Evolutionary conservation across 352 stramenopile species (phyloP).

Genomic region (Phytophthora pinifolia): DNA sequence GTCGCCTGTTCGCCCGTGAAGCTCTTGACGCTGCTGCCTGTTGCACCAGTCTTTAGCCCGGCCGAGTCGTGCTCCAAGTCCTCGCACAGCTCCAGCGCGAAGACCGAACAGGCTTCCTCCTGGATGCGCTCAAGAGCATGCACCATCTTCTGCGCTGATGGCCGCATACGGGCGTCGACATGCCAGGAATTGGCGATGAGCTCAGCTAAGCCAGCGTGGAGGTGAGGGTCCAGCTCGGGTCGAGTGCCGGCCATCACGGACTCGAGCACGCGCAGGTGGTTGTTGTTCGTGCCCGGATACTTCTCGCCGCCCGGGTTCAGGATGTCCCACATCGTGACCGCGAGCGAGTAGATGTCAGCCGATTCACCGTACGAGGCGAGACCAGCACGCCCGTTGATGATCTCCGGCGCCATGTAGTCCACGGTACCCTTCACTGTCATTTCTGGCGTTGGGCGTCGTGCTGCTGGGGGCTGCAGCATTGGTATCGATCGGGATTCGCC

Average conservation of each 20-base stretch:
- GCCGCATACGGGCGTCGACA: slow-evolving; percentile 35
- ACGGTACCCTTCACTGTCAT: slow-evolving; percentile 70
- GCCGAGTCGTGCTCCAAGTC: slow-evolving; percentile 31
- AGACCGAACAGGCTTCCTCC: slow-evolving; percentile 41
- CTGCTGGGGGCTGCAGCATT: slow-evolving; percentile 13
- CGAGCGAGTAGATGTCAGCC: slow-evolving; percentile 70
- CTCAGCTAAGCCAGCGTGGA: slow-evolving; percentile 34
- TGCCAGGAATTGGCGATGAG: slow-evolving; percentile 48
- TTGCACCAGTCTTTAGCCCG: slow-evolving; percentile 25
- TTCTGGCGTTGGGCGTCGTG: slow-evolving; percentile 40
- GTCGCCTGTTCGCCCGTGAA: slow-evolving; percentile 29
- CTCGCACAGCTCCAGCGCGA: slow-evolving; percentile 36
- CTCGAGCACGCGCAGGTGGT: slow-evolving; percentile 54
- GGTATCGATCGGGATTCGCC: slow-evolving; percentile 7
- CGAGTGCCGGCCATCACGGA: slow-evolving; percentile 42
- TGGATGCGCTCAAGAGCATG: slow-evolving; percentile 45
- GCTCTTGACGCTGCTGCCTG: slow-evolving; percentile 19
- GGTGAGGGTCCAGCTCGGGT: slow-evolving; percentile 33
- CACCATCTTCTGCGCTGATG: slow-evolving; percentile 46
- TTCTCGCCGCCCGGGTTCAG: slow-evolving; percentile 49
- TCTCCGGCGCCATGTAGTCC: slow-evolving; percentile 76
- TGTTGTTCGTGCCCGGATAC: slow-evolving; percentile 47
- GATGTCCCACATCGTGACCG: slow-evolving; percentile 78
- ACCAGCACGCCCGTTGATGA: slow-evolving; percentile 59
- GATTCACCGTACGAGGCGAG: slow-evolving; percentile 57